Percentiles rank a stretch among this genome's conserved stretches.
Conservation (phyloP, 2,329 filamentous ascomycete genomes). For the Neopestalotiopsis sp. region DNA sequence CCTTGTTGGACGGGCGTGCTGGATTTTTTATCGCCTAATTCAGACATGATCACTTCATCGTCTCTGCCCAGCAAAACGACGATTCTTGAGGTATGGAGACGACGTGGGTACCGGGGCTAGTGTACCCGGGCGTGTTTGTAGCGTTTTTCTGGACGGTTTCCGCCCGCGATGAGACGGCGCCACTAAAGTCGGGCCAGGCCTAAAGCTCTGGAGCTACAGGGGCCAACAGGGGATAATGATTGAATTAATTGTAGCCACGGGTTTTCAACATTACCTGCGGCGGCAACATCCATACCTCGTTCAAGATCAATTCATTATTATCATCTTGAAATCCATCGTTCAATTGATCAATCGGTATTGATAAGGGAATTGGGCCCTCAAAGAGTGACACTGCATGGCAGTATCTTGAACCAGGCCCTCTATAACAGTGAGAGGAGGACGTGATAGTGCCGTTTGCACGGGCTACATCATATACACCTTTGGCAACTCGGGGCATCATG, state of each 20-base stretch:
- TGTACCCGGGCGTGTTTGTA: conserved; percentile 8
- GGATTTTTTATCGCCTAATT: not conserved
- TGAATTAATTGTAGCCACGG: conserved; percentile 1
- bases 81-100: conserved; percentile 13
- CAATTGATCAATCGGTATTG: not conserved
- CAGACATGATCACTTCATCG: conserved; percentile 2
- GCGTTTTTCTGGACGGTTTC: not conserved
- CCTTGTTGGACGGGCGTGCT: conserved; percentile 1
- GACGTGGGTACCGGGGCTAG: not conserved
- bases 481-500: conserved; percentile 23
- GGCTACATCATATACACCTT: not conserved
- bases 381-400: not conserved
- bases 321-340: not conserved
- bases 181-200: not conserved
- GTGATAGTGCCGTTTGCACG: not conserved
- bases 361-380: not conserved
- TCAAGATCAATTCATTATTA: not conserved
- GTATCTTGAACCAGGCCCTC: not conserved
- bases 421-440: not conserved
- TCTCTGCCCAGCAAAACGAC: not conserved
- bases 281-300: not conserved
- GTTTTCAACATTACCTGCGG: not conserved
- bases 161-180: not conserved
- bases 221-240: not conserved
- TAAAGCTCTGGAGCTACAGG: not conserved